Evolutionary conservation across 305 asterid species (phyloP).

Genomic region (Fraxinus xanthoxyloides): DNA sequence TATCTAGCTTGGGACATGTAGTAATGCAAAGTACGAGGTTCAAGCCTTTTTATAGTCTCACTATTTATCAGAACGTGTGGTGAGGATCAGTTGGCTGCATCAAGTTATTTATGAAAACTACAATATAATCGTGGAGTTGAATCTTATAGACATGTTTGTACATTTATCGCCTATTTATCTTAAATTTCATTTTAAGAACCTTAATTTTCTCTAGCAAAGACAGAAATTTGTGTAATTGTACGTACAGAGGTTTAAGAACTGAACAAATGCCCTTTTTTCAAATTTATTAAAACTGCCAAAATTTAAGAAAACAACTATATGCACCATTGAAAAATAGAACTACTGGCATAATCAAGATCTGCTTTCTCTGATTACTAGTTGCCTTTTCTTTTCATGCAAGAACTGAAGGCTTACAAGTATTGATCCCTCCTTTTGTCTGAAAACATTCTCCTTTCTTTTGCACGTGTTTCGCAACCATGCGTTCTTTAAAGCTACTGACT

Average conservation of each 20-base stretch:
- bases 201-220: neutral
- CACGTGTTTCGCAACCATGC: conserved; percentile 37
- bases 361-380: neutral
- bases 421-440: conserved; percentile 35
- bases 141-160: neutral
- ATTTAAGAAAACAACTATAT: neutral
- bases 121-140: neutral
- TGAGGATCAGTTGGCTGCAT: neutral
- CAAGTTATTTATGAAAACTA: neutral
- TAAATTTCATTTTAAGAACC: neutral
- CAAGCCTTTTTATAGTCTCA: neutral
- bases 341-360: neutral
- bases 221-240: neutral
- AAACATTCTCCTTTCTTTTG: conserved; percentile 45
- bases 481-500: conserved; percentile 45
- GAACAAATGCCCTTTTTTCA: neutral
- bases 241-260: neutral
- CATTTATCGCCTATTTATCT: neutral
- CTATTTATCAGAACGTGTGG: neutral
- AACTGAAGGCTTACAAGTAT: conserved; percentile 43
- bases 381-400: conserved; percentile 32
- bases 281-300: neutral
- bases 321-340: neutral
- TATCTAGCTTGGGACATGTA: neutral
- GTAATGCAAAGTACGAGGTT: neutral